Evolutionary conservation across 805 yeast genomes (phyloP).

Genomic region (Candida insectalens): DNA sequence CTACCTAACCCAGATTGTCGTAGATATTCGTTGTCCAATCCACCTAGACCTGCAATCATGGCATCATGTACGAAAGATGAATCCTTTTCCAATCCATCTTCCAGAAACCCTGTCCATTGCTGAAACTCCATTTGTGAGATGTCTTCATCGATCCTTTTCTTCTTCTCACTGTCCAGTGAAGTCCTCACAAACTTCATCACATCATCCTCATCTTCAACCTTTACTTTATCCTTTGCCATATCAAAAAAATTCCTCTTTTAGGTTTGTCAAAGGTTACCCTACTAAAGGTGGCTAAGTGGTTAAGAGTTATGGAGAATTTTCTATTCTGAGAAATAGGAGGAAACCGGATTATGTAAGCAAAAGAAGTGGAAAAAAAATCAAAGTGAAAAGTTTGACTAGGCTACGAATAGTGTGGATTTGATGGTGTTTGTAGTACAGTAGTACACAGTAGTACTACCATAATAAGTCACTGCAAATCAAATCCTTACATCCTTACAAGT

Average conservation of each 20-base stretch:
- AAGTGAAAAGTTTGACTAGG: too few species aligned
- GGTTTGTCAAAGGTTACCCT: slow-evolving; percentile 10
- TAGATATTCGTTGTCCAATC: slow-evolving; percentile 22
- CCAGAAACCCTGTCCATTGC: slow-evolving; percentile 45
- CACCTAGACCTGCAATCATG: slow-evolving; percentile 40
- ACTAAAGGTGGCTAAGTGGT: too few species aligned
- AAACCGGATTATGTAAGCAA: too few species aligned
- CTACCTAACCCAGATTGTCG: slow-evolving; percentile 17
- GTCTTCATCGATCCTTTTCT: slow-evolving; percentile 31
- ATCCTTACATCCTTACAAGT: too few species aligned
- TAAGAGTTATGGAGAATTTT: too few species aligned
- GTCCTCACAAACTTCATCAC: slow-evolving; percentile 60
- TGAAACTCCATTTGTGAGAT: slow-evolving; percentile 38
- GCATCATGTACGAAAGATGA: slow-evolving; percentile 42
- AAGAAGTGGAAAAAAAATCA: too few species aligned
- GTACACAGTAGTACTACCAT: too few species aligned
- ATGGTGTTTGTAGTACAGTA: too few species aligned
- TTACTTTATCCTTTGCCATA: slow-evolving; percentile 1
- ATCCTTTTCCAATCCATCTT: slow-evolving; percentile 25
- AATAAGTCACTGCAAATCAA: too few species aligned
- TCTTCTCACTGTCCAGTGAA: not conserved
- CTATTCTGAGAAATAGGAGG: too few species aligned
- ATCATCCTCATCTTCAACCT: slow-evolving; percentile 61
- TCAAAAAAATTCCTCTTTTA: not conserved
- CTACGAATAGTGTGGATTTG: too few species aligned